A percentile compares a stretch with the other conserved stretches of the same genome.
Evolutionary conservation across 495 filamentous ascomycete species (phyloP).

Genomic region (Hypoxylon cercidicola): DNA sequence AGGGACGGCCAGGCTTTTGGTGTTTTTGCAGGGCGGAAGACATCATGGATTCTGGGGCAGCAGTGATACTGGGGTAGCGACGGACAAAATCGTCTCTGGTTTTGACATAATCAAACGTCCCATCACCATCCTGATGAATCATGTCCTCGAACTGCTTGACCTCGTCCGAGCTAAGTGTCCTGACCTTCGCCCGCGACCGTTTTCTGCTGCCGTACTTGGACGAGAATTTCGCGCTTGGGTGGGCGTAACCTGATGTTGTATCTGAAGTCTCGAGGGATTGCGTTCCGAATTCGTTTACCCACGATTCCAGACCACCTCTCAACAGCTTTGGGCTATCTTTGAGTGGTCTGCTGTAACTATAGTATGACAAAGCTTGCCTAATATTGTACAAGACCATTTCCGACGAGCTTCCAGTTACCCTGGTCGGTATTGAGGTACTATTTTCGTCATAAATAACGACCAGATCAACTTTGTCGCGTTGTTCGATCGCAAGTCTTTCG

Average conservation of each 20-base stretch:
- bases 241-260: constrained; percentile 42
- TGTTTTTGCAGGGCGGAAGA: constrained; percentile 32
- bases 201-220: constrained; percentile 24
- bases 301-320: constrained; percentile 83
- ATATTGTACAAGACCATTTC: constrained; percentile 73
- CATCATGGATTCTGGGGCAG: constrained; percentile 81
- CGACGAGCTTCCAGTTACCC: constrained; percentile 52
- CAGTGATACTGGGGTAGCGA: constrained; percentile 79
- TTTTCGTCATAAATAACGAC: constrained; percentile 90
- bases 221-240: constrained; percentile 19
- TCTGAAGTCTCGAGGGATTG: constrained; percentile 64
- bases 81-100: constrained; percentile 80
- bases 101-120: constrained; percentile 56
- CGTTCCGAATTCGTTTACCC: constrained; percentile 81
- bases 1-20: constrained; percentile 20
- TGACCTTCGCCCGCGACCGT: constrained; percentile 26
- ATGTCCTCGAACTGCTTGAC: constrained; percentile 54
- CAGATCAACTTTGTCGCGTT: constrained; percentile 81
- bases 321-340: constrained; percentile 79
- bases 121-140: constrained; percentile 55
- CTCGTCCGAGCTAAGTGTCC: constrained; percentile 47
- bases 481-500: constrained; percentile 79
- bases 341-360: constrained; percentile 75
- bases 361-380: constrained; percentile 82
- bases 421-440: constrained; percentile 60